Evolutionary conservation across 2,329 filamentous ascomycete species (phyloP), one percentile per base, ranked within the genome.

Genomic region (Chaetomium globosum): DNA sequence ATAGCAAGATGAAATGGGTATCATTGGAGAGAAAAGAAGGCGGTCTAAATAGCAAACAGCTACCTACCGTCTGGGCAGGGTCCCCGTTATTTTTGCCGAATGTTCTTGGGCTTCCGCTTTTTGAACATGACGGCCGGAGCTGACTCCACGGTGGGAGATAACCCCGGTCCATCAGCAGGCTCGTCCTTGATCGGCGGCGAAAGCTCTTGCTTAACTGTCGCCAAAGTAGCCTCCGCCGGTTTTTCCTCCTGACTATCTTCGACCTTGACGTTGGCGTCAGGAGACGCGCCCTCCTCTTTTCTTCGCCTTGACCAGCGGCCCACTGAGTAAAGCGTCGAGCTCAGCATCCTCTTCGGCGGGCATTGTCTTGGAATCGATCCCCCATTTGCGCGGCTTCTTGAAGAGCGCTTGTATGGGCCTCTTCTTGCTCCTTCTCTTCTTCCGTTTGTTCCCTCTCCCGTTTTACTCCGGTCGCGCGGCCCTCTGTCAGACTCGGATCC

Each of bases 51-150:
- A 33, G 31, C 10, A 39, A 19, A 39, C 4, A 6, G 8, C 23
- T 31, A 56, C 57, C 31, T n/a, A 54, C 58, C 57, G 16, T 9
- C 21, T n/a, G 4, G 6, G 3, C 2, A 12, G 9, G n/a, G 19
- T 16, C 19, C n/a, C 1, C 23, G 4, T 59, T 69, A 88, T 74
- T 84, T 88, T 70, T 87, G 83, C 23, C 87, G 83, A 43, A 87
- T 81, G 59, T 82, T 85, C 79, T 87, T 89, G 16, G 86, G 81
- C 73, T 92, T 94, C 61, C 91, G 81, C 79, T 93, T 93, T 78
- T 93, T 94, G 77, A 94, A 95, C 3, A 92, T 80, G 2, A 92
- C 83, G 2, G 84, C 81, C 12, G 80, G 68, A 21, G 68, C 65
- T 21, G 63, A 52, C 36, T 55, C 61, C 19, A 61, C 36, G 23